These are phyloP conservation scores for Pyricularia sp. DNA, from an alignment of 2,329 filamentous ascomycete genomes.

Conservation along the genomic window DNA sequence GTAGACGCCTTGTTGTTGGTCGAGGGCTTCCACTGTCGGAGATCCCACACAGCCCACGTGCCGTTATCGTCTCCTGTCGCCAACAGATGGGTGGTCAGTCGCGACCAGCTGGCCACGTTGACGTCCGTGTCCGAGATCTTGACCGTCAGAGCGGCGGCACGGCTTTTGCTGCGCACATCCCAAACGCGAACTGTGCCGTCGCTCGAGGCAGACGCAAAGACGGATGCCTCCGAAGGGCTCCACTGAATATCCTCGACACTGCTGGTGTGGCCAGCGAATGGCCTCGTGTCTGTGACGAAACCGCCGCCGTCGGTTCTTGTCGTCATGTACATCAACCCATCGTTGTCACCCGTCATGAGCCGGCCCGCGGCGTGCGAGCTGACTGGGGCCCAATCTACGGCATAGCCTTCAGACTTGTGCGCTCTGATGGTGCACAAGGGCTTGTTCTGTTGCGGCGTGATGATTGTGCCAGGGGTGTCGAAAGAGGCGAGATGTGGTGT, in stretches of 20 bases:
- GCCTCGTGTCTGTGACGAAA: slow-evolving; percentile 76
- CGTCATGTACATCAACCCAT: slow-evolving; percentile 82
- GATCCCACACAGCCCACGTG: slow-evolving; percentile 91
- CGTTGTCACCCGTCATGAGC: slow-evolving; percentile 83
- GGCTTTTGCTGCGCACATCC: slow-evolving; percentile 87
- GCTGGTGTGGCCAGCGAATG: slow-evolving; percentile 75
- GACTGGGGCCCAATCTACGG: slow-evolving; percentile 84
- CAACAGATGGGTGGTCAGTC: slow-evolving; percentile 77
- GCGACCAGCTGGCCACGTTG: slow-evolving; percentile 95
- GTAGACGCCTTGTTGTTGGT: slow-evolving; percentile 38
- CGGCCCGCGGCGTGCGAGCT: slow-evolving; percentile 64
- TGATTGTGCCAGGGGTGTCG: slow-evolving; percentile 73
- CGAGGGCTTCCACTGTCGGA: slow-evolving; percentile 83
- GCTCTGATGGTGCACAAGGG: slow-evolving; percentile 79
- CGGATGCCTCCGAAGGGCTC: slow-evolving; percentile 86
- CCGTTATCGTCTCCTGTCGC: slow-evolving; percentile 91
- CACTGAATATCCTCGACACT: slow-evolving; percentile 95
- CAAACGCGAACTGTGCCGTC: slow-evolving; percentile 94
- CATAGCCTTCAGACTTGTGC: slow-evolving; percentile 91
- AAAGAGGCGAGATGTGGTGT: slow-evolving; percentile 84
- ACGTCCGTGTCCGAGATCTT: slow-evolving; percentile 78
- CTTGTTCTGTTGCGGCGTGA: slow-evolving; percentile 79
- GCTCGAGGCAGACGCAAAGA: slow-evolving; percentile 88
- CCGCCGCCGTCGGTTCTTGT: slow-evolving; percentile 79
- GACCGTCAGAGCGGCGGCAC: slow-evolving; percentile 79